A percentile compares a stretch with the other conserved stretches of the same genome.
Evolutionary conservation across 495 filamentous ascomycete genomes (phyloP).

Genomic region (Aspergillus mulundensis): DNA sequence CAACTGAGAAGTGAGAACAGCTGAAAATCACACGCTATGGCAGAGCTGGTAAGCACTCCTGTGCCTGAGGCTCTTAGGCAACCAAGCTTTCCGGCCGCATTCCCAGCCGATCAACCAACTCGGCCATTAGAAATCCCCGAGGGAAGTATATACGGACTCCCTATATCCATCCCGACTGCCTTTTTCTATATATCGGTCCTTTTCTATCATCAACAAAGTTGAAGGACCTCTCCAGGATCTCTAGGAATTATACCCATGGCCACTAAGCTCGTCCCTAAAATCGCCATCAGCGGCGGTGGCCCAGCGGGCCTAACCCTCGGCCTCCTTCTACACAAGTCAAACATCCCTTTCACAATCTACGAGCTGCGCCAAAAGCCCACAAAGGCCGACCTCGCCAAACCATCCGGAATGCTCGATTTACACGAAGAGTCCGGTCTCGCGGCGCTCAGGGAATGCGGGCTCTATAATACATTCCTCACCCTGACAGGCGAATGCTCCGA

Average conservation of each 20-base stretch:
- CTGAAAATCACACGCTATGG: too few species aligned
- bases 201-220: background rate
- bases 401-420: conserved; percentile 50
- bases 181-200: background rate
- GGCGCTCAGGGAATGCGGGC: conserved; percentile 48
- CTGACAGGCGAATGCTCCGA: conserved; percentile 32
- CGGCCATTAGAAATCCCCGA: background rate
- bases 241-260: background rate
- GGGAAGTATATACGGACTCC: background rate
- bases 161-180: background rate
- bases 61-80: background rate
- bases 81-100: background rate
- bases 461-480: conserved; percentile 44
- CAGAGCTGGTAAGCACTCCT: too few species aligned
- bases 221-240: background rate
- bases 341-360: conserved; percentile 48
- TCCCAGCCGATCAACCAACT: background rate
- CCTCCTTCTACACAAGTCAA: conserved; percentile 46
- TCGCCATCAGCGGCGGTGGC: conserved; percentile 57
- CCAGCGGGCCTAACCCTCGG: conserved; percentile 56
- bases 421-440: conserved; percentile 47
- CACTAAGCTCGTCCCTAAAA: conserved; percentile 20
- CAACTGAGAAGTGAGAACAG: too few species aligned
- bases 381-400: conserved; percentile 4
- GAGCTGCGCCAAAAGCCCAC: conserved; percentile 44